A percentile compares a stretch with the other conserved stretches of the same genome.
Evolutionary conservation across 169 alveolate genomes (phyloP).

Genomic region (Plasmodium ovale): DNA sequence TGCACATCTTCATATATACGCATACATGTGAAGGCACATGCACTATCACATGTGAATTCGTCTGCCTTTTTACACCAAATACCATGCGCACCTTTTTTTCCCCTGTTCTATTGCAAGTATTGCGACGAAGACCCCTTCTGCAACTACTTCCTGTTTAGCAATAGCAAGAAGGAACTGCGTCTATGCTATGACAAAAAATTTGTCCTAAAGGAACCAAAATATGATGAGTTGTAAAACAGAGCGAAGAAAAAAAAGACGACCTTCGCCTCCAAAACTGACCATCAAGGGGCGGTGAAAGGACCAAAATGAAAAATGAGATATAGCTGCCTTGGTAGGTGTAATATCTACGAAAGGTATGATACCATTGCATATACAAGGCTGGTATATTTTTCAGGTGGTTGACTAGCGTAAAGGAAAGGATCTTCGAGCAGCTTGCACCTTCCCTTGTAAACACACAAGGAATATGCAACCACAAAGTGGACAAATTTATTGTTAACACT

Average conservation of each 20-base stretch:
- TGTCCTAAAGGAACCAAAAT: conserved; percentile 22
- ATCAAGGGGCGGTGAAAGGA: background rate
- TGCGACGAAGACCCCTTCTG: conserved; percentile 75
- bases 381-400: conserved; percentile 27
- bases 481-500: conserved; percentile 28
- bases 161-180: conserved; percentile 52
- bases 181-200: conserved; percentile 66
- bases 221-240: conserved; percentile 36
- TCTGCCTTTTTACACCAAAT: background rate
- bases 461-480: conserved; percentile 54
- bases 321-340: background rate
- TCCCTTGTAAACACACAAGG: conserved; percentile 67
- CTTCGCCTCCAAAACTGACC: background rate
- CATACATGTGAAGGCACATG: too few relatives aligned
- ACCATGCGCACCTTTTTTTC: background rate
- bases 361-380: background rate
- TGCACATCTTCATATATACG: background rate
- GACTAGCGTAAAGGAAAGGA: conserved; percentile 44
- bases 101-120: background rate
- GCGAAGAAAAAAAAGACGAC: conserved; percentile 7
- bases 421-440: conserved; percentile 43
- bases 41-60: background rate
- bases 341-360: background rate
- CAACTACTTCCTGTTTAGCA: conserved; percentile 35
- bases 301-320: background rate